Percentiles rank a stretch among this genome's conserved stretches.
Conservation (phyloP, 495 filamentous ascomycete species). For the Pseudevernia furfuracea region DNA sequence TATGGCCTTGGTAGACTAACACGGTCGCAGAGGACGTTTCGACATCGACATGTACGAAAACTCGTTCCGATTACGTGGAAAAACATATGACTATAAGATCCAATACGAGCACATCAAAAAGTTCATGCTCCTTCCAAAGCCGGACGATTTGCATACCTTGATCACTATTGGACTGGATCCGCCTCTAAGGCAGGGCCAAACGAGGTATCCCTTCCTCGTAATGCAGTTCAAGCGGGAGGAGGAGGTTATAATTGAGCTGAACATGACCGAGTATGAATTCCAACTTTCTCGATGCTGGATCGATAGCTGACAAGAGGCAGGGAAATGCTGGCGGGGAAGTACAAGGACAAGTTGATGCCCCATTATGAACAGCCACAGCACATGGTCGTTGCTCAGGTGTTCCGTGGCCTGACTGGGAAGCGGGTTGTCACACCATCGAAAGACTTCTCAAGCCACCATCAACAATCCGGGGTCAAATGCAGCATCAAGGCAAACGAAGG, state of each 20-base stretch:
- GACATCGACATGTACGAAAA: constrained; percentile 99
- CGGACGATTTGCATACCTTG: constrained; percentile 89
- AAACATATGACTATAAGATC: constrained; percentile 99
- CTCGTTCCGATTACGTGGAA: constrained; percentile 94
- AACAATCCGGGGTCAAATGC: constrained; percentile 94
- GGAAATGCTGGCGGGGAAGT: constrained; percentile 66
- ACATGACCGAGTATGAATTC: constrained; percentile 78
- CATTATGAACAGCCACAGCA: constrained; percentile 90
- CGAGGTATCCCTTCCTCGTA: constrained; percentile 94
- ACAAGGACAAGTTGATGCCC: constrained; percentile 76
- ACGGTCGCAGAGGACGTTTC: constrained; percentile 75
- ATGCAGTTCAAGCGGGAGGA: constrained; percentile 99
- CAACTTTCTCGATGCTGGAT: background rate
- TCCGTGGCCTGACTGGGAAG: constrained; percentile 87
- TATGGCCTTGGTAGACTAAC: constrained; percentile 29
- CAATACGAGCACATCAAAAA: constrained; percentile 97
- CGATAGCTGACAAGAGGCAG: constrained; percentile 29
- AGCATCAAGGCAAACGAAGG: constrained; percentile 99
- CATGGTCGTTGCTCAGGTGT: constrained; percentile 86
- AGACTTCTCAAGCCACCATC: constrained; percentile 82
- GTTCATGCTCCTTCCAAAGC: constrained; percentile 96
- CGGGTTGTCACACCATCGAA: constrained; percentile 88
- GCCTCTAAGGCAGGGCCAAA: constrained; percentile 94
- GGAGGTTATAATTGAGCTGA: constrained; percentile 91
- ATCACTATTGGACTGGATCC: constrained; percentile 94